Evolutionary conservation across 2,329 filamentous ascomycete genomes (phyloP).

Genomic region (Plectosphaerella plurivora): DNA sequence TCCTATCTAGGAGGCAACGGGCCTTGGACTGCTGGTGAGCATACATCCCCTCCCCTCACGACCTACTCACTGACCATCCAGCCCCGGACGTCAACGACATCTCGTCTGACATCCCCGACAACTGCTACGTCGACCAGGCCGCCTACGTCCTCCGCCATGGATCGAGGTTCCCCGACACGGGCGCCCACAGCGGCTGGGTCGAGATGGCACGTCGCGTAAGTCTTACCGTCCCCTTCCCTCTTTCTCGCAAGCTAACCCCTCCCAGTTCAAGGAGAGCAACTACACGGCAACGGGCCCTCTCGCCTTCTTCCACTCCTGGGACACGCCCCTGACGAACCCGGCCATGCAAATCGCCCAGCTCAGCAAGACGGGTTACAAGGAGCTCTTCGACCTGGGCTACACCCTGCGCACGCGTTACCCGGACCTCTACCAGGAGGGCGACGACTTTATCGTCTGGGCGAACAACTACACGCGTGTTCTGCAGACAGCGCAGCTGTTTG

Average conservation of each 20-base stretch:
- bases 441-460: constrained; percentile 56
- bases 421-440: constrained; percentile 43
- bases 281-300: constrained; percentile 50
- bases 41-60: too few species aligned
- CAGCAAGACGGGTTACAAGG: constrained; percentile 59
- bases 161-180: constrained; percentile 56
- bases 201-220: constrained; percentile 37
- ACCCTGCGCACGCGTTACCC: constrained; percentile 43
- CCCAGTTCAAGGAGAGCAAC: constrained; percentile 45
- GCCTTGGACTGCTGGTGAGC: constrained; percentile 45
- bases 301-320: constrained; percentile 55
- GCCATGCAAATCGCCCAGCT: constrained; percentile 52
- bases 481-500: constrained; percentile 58
- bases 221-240: neutral
- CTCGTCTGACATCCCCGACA: constrained; percentile 46
- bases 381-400: constrained; percentile 53
- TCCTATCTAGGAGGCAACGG: constrained; percentile 48
- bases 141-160: constrained; percentile 59
- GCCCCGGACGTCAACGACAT: constrained; percentile 54
- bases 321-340: constrained; percentile 50
- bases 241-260: neutral
- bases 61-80: constrained; percentile 12
- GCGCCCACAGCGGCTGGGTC: constrained; percentile 55
- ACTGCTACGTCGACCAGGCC: constrained; percentile 56
- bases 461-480: constrained; percentile 63